Evolutionary conservation across 345 rosid genomes (phyloP), one percentile per base, ranked within the genome.

Genomic region (Moricandia arvensis): DNA sequence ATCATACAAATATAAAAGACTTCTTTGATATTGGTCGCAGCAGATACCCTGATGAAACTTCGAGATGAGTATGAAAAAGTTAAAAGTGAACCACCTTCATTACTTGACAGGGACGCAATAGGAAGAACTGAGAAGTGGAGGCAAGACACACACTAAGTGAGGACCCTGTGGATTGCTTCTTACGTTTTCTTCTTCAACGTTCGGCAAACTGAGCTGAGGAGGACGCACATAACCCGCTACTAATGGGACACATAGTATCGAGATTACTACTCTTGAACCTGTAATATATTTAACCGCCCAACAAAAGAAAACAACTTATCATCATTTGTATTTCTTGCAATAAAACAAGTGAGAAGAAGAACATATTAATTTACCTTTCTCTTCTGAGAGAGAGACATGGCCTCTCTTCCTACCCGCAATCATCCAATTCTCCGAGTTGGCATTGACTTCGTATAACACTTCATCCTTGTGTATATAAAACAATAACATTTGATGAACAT

Each of bases 391-490:
- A 41, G 89, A 85, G 72, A 88, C 83, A 68, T 89, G 83, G 51
- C 99, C 99, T 72, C 96, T 87, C 82, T 92, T 95, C 83, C 98
- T 85, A 63, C 99, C 99, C 49, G 99, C 97, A 70, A 92, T 88
- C 99, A 95, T 95, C 99, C 99, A 95, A 71, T 82, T 90, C 67
- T 84, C 84, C 3, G 88, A 79, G 77, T 87, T 87, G 60, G 93
- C 97, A 80, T 78, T 81, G 30, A 95, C 93, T 85, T 95, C 98
- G 66, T 87, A 95, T 13, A 92, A 59, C 72, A 95, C 84, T 83
- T 90, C 97, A 69, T 85, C 94, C 94, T 95, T 86, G 67, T 45
- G 71, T 49, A 29, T 61, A 69, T 15, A 80, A 54, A 60, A 12
- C n/a, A 26, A 55, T 2, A 31, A 31, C 15, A 35, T 51, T 61